These are phyloP conservation scores for Pseudozyma flocculosa DNA, from an alignment of 1,284 basidiomycete species.

Conservation along the genomic window DNA sequence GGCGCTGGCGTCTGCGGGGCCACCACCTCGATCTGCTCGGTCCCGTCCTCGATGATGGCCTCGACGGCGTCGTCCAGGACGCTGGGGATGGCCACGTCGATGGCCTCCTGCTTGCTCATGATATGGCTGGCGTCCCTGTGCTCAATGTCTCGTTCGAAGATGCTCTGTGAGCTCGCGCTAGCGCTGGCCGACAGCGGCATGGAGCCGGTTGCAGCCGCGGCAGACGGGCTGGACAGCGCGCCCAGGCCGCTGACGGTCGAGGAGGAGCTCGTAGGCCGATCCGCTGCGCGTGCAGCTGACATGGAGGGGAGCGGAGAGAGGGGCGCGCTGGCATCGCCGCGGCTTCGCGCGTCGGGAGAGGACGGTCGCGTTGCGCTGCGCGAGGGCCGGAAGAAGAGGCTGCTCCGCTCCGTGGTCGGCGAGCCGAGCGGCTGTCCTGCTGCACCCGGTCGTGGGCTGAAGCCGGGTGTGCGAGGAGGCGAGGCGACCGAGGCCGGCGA, in stretches of 20 bases:
- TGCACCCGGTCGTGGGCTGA: constrained; percentile 15
- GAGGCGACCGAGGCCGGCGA: constrained; percentile 16
- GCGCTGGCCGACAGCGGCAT: constrained; percentile 7
- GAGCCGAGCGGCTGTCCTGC: constrained; percentile 12
- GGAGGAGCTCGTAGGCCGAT: constrained; percentile 1
- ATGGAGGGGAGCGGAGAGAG: neutral
- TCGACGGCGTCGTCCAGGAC: constrained; percentile 55
- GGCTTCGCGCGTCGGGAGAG: neutral
- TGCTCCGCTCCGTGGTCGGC: constrained; percentile 14
- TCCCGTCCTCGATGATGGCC: constrained; percentile 47
- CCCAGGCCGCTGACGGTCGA: neutral
- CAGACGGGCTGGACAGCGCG: constrained; percentile 1
- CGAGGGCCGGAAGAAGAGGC: neutral
- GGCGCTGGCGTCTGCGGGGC: constrained; percentile 40
- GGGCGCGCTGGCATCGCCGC: neutral
- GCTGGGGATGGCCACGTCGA: constrained; percentile 52
- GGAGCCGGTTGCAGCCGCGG: constrained; percentile 4
- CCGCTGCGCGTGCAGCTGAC: neutral
- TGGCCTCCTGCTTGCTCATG: constrained; percentile 48
- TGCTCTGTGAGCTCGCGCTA: constrained; percentile 27
- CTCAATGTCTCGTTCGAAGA: constrained; percentile 56
- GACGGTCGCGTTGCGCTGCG: neutral
- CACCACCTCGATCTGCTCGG: constrained; percentile 48
- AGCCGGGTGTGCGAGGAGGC: constrained; percentile 20
- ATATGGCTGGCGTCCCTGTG: constrained; percentile 46